Evolutionary conservation across 177 flowering plant genomes (phyloP).

Genomic region (Vitis hybrid): DNA sequence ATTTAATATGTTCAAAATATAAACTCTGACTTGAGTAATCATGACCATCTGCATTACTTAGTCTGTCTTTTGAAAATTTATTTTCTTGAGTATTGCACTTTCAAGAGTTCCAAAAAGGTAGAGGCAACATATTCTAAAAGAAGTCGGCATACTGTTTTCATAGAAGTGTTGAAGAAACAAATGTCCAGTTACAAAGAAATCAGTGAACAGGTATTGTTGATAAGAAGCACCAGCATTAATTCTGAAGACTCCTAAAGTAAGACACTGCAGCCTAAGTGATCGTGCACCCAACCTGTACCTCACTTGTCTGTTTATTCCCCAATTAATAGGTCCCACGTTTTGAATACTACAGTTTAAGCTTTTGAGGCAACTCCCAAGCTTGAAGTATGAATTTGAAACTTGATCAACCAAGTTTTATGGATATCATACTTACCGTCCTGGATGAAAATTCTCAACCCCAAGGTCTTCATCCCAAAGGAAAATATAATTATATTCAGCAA

Average conservation of each 20-base stretch:
- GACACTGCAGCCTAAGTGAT: too few relatives aligned
- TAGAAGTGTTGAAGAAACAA: too few relatives aligned
- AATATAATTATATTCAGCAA: constrained; percentile 75
- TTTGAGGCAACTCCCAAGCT: neutral
- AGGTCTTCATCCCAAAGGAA: constrained; percentile 99
- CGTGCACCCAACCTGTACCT: too few relatives aligned
- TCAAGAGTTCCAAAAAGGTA: neutral
- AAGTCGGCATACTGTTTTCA: too few relatives aligned
- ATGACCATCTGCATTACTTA: neutral
- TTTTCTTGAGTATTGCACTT: neutral
- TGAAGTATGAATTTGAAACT: neutral
- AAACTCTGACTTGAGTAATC: neutral
- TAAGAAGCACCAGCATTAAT: too few relatives aligned
- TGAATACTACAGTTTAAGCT: too few relatives aligned
- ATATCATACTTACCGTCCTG: constrained; percentile 35
- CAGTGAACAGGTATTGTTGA: too few relatives aligned
- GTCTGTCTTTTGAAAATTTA: neutral
- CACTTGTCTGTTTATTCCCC: too few relatives aligned
- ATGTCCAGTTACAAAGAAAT: too few relatives aligned
- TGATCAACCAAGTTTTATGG: neutral
- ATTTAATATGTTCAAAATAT: neutral
- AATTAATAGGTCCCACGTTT: too few relatives aligned
- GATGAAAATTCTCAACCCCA: constrained; percentile 79
- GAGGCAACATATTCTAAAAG: neutral
- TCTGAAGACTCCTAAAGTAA: too few relatives aligned